These are phyloP conservation scores for Mortierella hygrophila DNA, from an alignment of 192 early-diverging fungal species.

Conservation along the genomic window DNA sequence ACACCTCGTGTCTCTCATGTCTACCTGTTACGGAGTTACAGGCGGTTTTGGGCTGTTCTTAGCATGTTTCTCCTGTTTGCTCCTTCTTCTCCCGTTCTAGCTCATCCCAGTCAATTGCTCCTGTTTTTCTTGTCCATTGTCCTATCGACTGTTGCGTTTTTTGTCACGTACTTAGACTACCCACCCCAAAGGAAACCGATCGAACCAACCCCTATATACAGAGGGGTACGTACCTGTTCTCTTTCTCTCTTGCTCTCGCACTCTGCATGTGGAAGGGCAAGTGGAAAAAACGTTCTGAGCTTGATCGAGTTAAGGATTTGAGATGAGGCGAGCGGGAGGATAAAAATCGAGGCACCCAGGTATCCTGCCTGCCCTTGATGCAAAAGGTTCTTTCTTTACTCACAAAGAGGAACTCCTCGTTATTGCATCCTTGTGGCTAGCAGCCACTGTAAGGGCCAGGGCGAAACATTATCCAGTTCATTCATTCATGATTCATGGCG, in stretches of 20 bases:
- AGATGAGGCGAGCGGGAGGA: neutral
- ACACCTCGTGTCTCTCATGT: neutral
- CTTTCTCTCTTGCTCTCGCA: neutral
- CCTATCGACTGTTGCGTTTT: neutral
- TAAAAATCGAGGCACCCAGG: too few relatives aligned
- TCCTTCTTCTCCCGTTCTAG: neutral
- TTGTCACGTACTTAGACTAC: neutral
- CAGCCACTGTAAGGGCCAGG: too few relatives aligned
- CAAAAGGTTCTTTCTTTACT: too few relatives aligned
- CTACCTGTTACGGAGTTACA: neutral
- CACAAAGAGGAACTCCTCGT: too few relatives aligned
- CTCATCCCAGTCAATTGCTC: too few relatives aligned
- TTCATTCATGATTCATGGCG: too few relatives aligned
- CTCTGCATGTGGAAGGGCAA: neutral
- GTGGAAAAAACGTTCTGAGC: neutral
- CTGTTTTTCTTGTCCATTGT: neutral
- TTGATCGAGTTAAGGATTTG: neutral
- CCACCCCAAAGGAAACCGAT: neutral
- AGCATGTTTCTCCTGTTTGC: neutral
- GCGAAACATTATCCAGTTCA: too few relatives aligned
- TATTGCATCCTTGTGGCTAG: too few relatives aligned
- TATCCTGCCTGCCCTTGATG: too few relatives aligned
- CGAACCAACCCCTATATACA: neutral
- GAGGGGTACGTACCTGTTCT: neutral
- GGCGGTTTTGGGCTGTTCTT: neutral